Evolutionary conservation across 2,329 filamentous ascomycete genomes (phyloP), one percentile per base, ranked within the genome.

Genomic region (Ophiostoma ulmi): DNA sequence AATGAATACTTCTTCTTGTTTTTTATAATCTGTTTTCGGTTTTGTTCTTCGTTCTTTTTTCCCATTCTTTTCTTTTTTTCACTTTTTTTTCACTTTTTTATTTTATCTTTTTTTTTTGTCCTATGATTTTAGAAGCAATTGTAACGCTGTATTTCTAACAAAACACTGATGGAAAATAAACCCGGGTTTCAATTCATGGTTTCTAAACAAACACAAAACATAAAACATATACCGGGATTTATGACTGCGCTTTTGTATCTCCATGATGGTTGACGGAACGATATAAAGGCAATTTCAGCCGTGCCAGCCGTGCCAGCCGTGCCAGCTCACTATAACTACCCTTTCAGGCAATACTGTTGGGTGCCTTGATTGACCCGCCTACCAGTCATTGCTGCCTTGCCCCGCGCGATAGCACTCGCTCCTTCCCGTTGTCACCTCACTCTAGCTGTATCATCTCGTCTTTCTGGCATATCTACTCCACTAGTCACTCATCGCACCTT

Each of bases 371-470:
- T 64, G 61, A 64, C 61, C 31, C 35, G 35, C 35, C 10, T 10
- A 5, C n/a, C n/a, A 17, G 48, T 55, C 48, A 8, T 22, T 22
- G 48, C 48, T 58, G 52, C 52, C 48, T 67, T 26, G 35, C 35
- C 63, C 36, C 52, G 38, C 48, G 38, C 26, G 14, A 31, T n/a
- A 58, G 63, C 38, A 38, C 31, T 36, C 61, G 10, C 68, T 55
- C 69, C 69, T 70, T 66, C 55, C 68, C 44, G 44, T 48, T 48
- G 17, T n/a, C 44, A 48, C 41, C 41, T 48, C 44, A 5, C 11
- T 58, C 52, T 58, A 13, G 52, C 52, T 58, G n/a, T 58, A 26
- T 58, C 22, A 58, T 58, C 52, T 58, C 52, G 22, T 58, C 52
- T 22, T 17, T 22, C 11, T 14, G n/a, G 8, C 52, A 58, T 13